Conservation (phyloP, 257 asterid species). For the Nicotiana knightiana region DNA sequence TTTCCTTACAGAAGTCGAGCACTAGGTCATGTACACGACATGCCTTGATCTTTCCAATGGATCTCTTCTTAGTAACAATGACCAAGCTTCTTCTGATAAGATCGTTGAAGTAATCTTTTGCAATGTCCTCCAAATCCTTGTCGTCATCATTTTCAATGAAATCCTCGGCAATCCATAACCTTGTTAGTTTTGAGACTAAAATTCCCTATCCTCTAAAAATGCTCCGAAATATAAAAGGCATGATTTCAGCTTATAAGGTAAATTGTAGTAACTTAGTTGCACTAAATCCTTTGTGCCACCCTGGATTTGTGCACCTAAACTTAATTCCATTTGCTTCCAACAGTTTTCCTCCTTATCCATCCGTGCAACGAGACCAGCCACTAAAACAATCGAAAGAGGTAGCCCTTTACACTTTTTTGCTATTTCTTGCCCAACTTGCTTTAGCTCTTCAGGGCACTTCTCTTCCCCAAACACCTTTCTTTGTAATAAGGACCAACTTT, state of each 20-base stretch:
- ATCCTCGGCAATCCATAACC: conserved; percentile 33
- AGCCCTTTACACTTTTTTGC: background rate
- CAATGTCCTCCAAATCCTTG: conserved; percentile 13
- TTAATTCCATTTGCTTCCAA: background rate
- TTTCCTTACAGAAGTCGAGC: conserved; percentile 19
- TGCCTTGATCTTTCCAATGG: conserved; percentile 23
- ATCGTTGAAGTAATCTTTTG: conserved; percentile 21
- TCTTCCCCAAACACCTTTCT: background rate
- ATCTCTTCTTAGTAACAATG: conserved; percentile 13
- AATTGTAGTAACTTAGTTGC: conserved; percentile 20
- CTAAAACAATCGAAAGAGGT: background rate
- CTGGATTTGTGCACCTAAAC: background rate
- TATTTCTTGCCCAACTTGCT: background rate
- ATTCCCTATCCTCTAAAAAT: conserved; percentile 27
- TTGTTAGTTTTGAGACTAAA: conserved; percentile 19
- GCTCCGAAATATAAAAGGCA: conserved; percentile 16
- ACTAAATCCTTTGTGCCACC: conserved; percentile 2
- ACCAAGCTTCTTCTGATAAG: conserved; percentile 25
- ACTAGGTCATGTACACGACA: conserved; percentile 24
- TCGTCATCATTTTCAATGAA: conserved; percentile 5
- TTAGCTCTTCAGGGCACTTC: background rate
- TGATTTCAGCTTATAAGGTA: conserved; percentile 23
- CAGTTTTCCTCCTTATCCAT: background rate
- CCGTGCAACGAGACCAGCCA: conserved; percentile 3
- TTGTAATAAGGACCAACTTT: conserved; percentile 10